These are phyloP conservation scores for Helminthosporium solani DNA, from an alignment of 2,329 filamentous ascomycete genomes.

Conservation along the genomic window DNA sequence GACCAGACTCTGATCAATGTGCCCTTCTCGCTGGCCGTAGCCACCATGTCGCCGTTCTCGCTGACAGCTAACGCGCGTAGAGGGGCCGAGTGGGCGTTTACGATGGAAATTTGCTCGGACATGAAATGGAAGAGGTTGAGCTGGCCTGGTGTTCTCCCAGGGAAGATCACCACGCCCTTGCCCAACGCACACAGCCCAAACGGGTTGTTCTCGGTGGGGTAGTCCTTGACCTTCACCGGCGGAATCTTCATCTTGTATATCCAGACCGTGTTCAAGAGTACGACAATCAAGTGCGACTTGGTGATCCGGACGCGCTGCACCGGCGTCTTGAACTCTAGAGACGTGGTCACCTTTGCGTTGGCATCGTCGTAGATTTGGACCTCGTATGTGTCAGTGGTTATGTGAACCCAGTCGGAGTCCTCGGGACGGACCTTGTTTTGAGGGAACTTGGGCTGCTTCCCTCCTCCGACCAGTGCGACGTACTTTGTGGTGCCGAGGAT, in stretches of 20 bases:
- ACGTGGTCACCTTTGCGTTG: constrained; percentile 72
- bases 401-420: constrained; percentile 26
- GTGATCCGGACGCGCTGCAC: constrained; percentile 79
- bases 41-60: constrained; percentile 75
- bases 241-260: constrained; percentile 77
- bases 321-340: constrained; percentile 74
- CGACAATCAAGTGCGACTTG: constrained; percentile 73
- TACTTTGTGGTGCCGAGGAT: constrained; percentile 89
- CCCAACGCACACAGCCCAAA: constrained; percentile 78
- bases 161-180: constrained; percentile 73
- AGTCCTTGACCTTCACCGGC: constrained; percentile 65
- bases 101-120: constrained; percentile 84
- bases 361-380: constrained; percentile 90
- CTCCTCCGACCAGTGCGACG: constrained; percentile 85
- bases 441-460: constrained; percentile 79
- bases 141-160: constrained; percentile 83
- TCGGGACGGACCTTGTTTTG: constrained; percentile 69
- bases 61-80: constrained; percentile 79
- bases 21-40: constrained; percentile 89
- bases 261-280: constrained; percentile 77
- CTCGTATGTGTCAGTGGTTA: constrained; percentile 45
- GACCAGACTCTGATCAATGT: constrained; percentile 86
- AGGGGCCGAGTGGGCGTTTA: constrained; percentile 81
- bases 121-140: constrained; percentile 81
- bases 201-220: constrained; percentile 84